Conservation (phyloP, 176 grass and related monocot species). For the Alloteropsis semialata region DNA sequence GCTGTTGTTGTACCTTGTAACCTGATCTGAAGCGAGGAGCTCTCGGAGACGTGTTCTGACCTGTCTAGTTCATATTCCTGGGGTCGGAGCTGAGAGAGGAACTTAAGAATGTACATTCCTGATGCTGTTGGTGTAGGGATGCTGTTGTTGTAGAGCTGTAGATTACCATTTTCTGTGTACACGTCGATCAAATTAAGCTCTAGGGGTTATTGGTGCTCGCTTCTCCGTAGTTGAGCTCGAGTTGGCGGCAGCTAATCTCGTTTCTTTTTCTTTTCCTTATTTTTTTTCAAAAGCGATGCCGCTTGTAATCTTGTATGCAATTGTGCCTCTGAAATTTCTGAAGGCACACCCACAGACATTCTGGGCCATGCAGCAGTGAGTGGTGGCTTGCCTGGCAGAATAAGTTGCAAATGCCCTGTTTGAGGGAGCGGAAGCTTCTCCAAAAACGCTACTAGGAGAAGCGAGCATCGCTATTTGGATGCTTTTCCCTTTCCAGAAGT, state of each 20-base stretch:
- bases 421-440: no score
- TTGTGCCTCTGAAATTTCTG: no score
- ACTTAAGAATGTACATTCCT: not conserved
- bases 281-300: no score
- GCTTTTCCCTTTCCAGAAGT: no score
- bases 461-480: no score
- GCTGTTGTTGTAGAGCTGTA: no score
- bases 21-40: slow-evolving; percentile 7
- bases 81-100: not conserved
- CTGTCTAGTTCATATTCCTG: not conserved
- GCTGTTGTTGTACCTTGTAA: not conserved
- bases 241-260: not conserved
- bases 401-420: no score
- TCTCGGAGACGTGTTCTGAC: not conserved
- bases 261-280: no score
- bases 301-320: no score
- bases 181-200: slow-evolving; percentile 1
- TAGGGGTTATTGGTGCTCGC: not conserved
- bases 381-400: not conserved
- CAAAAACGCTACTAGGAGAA: no score
- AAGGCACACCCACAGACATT: no score
- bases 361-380: not conserved
- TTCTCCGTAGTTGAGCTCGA: not conserved
- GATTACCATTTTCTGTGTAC: not conserved
- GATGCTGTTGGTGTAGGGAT: not conserved